Evolutionary conservation across 2,329 filamentous ascomycete species (phyloP), one percentile per base, ranked within the genome.

Genomic region (Colletotrichum sp.): DNA sequence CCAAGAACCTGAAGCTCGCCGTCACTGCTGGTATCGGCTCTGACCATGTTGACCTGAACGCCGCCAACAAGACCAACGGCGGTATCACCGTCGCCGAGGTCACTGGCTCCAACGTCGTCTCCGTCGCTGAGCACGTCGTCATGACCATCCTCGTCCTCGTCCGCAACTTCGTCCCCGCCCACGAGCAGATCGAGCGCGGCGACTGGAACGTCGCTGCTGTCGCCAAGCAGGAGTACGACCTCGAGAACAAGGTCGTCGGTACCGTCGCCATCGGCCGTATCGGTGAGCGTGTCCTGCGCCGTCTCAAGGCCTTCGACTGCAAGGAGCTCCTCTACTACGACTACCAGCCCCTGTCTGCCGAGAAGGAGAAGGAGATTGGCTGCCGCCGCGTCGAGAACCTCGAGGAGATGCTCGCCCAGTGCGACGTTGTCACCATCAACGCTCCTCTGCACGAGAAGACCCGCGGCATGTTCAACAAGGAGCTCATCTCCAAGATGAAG

Each of bases 311-410:
- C 80, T 99, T 99, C 85, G 96, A 98, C 91, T 99, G 97, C 95
- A 98, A 98, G 93, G 96, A 99, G 91, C 92, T 99, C 67, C 92
- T 99, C 79, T 99, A 99, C 95, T 99, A 95, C 86, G 97, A 99
- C 90, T 99, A 99, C 94, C 97, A 99, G 92, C 96, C 96, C 69
- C 91, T 99, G 79, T 90, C 88, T 77, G 84, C 95, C 77, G 96
- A 98, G 90, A 90, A 93, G 82, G 96, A 99, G 92, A 93, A 94
- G 88, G 96, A 98, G 90, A 99, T 99, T 88, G 96, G 96, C 86
- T 96, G 94, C 92, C 92, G 95, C 83, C 93, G 97, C 78, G 96
- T 99, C 77, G 94, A 96, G 65, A 91, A 86, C 83, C 93, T 99
- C 83, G 96, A 98, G 91, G 96, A 99, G 87, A 94, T 99, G 93